Percentiles rank a stretch among this genome's conserved stretches.
phyloP scores from a whole-genome alignment of 1,284 basidiomycete species.

The Abortiporus biennis region DNA sequence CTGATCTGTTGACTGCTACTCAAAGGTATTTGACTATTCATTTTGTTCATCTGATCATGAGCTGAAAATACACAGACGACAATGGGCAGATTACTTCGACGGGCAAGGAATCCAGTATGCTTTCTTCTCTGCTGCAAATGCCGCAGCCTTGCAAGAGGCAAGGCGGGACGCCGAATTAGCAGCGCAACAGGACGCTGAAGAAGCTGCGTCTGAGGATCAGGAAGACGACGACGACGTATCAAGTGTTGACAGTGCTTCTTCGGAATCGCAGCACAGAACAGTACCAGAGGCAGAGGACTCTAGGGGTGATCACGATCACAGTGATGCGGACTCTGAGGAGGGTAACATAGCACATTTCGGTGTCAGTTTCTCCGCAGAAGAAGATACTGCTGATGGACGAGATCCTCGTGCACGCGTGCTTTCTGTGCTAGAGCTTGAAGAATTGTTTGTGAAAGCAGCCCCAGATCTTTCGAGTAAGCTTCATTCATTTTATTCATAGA shows the following conservation, averaged over 20 bases:
- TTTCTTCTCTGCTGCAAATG: slow-evolving; percentile 95
- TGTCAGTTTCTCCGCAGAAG: slow-evolving; percentile 25
- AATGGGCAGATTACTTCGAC: slow-evolving; percentile 96
- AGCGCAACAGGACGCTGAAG: slow-evolving; percentile 18
- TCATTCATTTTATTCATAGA: not conserved
- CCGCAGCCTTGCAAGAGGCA: slow-evolving; percentile 78
- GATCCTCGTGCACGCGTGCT: slow-evolving; percentile 78
- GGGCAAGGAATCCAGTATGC: slow-evolving; percentile 77
- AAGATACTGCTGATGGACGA: slow-evolving; percentile 43
- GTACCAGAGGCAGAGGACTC: slow-evolving; percentile 23
- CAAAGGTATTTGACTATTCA: slow-evolving; percentile 57
- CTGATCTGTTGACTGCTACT: slow-evolving; percentile 84
- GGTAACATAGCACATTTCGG: slow-evolving; percentile 18
- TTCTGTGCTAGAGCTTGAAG: slow-evolving; percentile 86
- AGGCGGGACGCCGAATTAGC: slow-evolving; percentile 46
- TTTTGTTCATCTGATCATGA: not conserved
- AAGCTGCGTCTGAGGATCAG: slow-evolving; percentile 11
- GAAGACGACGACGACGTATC: slow-evolving; percentile 8
- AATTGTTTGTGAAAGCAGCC: slow-evolving; percentile 73
- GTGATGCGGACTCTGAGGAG: slow-evolving; percentile 23
- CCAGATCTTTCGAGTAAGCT: slow-evolving; percentile 69
- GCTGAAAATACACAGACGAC: slow-evolving; percentile 31
- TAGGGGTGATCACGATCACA: slow-evolving; percentile 25
- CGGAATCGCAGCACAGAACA: slow-evolving; percentile 7
- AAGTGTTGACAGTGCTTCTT: not conserved